Evolutionary conservation across 805 yeast species (phyloP), one percentile per base, ranked within the genome.

Genomic region (Alloascoidea hylecoeti): DNA sequence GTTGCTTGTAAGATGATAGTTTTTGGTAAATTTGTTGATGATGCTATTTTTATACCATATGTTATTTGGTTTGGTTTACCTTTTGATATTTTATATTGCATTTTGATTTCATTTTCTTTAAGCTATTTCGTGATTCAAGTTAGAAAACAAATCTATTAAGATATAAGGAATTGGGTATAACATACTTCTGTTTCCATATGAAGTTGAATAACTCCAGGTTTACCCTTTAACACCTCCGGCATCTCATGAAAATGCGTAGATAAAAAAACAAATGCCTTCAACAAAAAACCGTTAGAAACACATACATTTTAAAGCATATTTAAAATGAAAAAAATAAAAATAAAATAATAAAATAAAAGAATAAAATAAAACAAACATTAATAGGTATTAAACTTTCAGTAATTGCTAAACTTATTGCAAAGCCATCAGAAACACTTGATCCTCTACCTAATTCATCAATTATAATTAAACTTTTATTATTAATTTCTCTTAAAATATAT

Each of bases 381-480:
- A n/a, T 23, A 23, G 30, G 30, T 9, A 23, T 23, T n/a, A 68
- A 43, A 35, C 52, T 51, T 41, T 69, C 70, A 16, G 61, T 49
- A 2, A 63, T 58, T 4, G 71, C 67, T 17, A 63, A 51, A 2
- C 72, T 64, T 2, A 74, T 60, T 2, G 77, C 58, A 38, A 71
- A 64, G 0, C 78, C 78, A 47, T 74, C 78, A 5, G 60, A 60
- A 5, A 59, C 50, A 32, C 68, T 61, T 2, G 74, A 52, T 19
- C 76, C 75, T 34, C 78, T 53, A 1, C 78, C 78, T 18, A 73
- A 49, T 40, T 73, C 79, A 47, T 75, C 80, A 23, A 73, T 50
- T 1, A 73, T 55, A 0, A 74, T 49, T 16, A 73, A 50, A 3
- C 58, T 50, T 0, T 48, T 38, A 3, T 49, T 42, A 19, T 52